phyloP scores from a whole-genome alignment of 2,329 filamentous ascomycete species.

The Apiospora arundinis region DNA sequence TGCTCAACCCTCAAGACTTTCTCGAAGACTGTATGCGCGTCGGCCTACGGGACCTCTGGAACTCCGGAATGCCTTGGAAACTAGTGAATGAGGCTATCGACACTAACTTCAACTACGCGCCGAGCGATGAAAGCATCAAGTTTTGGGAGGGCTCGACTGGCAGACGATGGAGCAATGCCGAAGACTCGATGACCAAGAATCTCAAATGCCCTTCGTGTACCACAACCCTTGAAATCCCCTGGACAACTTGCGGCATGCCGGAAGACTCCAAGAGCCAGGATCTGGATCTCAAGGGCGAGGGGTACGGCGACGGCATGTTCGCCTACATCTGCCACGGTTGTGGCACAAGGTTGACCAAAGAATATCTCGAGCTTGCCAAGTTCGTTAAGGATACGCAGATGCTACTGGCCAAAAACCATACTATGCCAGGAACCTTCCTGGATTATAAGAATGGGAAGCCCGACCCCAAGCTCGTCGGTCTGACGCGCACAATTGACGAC shows the following conservation, averaged over 20 bases:
- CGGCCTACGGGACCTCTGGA: constrained; percentile 63
- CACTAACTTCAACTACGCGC: constrained; percentile 61
- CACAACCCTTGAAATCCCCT: constrained; percentile 53
- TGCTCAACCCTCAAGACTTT: constrained; percentile 78
- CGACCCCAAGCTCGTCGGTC: constrained; percentile 26
- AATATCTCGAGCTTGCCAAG: constrained; percentile 65
- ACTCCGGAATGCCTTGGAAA: constrained; percentile 70
- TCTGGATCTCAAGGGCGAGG: constrained; percentile 52
- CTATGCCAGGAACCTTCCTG: constrained; percentile 74
- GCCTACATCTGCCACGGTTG: constrained; percentile 58
- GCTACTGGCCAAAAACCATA: constrained; percentile 52
- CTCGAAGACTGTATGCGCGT: constrained; percentile 74
- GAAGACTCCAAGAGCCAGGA: constrained; percentile 43
- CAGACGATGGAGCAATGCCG: constrained; percentile 64
- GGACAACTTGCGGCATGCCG: constrained; percentile 60
- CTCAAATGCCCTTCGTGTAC: constrained; percentile 64
- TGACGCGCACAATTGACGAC: constrained; percentile 20
- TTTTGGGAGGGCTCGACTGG: constrained; percentile 57
- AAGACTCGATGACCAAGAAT: constrained; percentile 54
- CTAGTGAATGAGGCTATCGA: constrained; percentile 64
- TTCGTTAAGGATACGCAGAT: constrained; percentile 62
- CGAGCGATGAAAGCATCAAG: constrained; percentile 48
- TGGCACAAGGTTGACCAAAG: constrained; percentile 55
- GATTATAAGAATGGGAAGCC: constrained; percentile 59
- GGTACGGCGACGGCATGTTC: constrained; percentile 68